Conservation (phyloP, 352 stramenopile genomes). For the Chrysophaeum taylorii region DNA sequence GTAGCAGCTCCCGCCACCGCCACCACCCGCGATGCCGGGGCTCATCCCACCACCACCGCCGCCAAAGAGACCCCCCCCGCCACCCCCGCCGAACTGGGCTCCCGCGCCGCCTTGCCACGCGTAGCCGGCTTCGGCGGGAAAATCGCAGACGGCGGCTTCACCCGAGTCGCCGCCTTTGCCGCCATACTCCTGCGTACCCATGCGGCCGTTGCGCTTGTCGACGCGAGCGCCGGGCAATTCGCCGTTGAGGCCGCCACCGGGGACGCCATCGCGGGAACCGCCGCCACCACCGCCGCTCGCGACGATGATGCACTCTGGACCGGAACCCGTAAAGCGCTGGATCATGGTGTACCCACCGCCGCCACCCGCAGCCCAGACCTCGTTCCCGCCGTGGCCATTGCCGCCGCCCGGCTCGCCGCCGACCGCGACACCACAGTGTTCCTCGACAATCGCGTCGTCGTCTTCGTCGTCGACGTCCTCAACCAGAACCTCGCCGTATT, state of each 20-base stretch:
- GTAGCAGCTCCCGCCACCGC: constrained; percentile 34
- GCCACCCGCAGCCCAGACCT: constrained; percentile 36
- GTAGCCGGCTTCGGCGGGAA: constrained; percentile 23
- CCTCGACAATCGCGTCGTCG: constrained; percentile 11
- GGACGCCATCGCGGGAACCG: constrained; percentile 28
- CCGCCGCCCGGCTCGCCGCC: constrained; percentile 38
- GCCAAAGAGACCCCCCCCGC: constrained; percentile 36
- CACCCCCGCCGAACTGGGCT: constrained; percentile 39
- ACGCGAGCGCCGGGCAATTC: constrained; percentile 28
- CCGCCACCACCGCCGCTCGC: constrained; percentile 38
- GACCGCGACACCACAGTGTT: constrained; percentile 27
- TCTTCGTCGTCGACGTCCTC: background rate
- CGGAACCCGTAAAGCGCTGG: constrained; percentile 3
- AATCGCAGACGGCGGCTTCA: constrained; percentile 30
- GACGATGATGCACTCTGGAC: constrained; percentile 29
- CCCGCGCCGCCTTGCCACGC: constrained; percentile 33
- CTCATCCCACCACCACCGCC: constrained; percentile 37
- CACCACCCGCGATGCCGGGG: constrained; percentile 38
- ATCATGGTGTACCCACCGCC: constrained; percentile 39
- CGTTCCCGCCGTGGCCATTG: constrained; percentile 35
- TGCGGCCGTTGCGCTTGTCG: constrained; percentile 33
- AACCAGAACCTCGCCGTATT: constrained; percentile 22
- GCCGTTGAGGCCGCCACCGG: constrained; percentile 36
- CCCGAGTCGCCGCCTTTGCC: constrained; percentile 33
- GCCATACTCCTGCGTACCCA: constrained; percentile 23